Evolutionary conservation across 225 moss, liverwort and hornwort genomes (phyloP).

Genomic region (Bryoerythrophyllum caledonicum): DNA sequence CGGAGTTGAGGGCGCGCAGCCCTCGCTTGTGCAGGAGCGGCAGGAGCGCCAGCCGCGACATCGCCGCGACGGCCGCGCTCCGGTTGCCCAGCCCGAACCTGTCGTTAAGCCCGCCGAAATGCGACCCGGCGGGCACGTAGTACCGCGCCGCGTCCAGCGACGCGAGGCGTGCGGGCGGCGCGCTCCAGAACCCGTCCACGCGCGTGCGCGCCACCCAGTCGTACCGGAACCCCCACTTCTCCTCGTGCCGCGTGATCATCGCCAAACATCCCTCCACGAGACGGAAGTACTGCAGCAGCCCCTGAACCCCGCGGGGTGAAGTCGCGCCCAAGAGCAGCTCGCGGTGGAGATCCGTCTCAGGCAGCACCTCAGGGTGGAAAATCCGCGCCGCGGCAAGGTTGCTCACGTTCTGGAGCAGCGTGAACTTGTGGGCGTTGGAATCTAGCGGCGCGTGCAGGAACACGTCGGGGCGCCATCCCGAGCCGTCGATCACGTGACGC

Average conservation of each 20-base stretch:
- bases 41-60: conserved; percentile 40
- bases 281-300: conserved; percentile 64
- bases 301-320: conserved; percentile 61
- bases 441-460: no score
- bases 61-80: conserved; percentile 28
- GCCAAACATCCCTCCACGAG: conserved; percentile 66
- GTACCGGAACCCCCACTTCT: conserved; percentile 34
- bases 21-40: conserved; percentile 33
- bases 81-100: conserved; percentile 54
- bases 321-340: conserved; percentile 22
- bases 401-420: conserved; percentile 11
- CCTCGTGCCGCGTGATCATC: conserved; percentile 43
- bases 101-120: conserved; percentile 58
- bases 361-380: conserved; percentile 23
- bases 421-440: no score
- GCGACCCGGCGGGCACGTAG: conserved; percentile 49
- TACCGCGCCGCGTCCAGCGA: conserved; percentile 35
- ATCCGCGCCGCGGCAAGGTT: conserved; percentile 37
- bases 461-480: no score
- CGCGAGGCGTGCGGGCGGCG: conserved; percentile 24
- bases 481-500: no score
- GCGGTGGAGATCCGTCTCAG: conserved; percentile 12
- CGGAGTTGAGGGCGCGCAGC: conserved; percentile 45
- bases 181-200: conserved; percentile 63
- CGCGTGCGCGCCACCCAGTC: conserved; percentile 60